Evolutionary conservation across 495 filamentous ascomycete genomes (phyloP).

Genomic region (Aspergillus baeticus): DNA sequence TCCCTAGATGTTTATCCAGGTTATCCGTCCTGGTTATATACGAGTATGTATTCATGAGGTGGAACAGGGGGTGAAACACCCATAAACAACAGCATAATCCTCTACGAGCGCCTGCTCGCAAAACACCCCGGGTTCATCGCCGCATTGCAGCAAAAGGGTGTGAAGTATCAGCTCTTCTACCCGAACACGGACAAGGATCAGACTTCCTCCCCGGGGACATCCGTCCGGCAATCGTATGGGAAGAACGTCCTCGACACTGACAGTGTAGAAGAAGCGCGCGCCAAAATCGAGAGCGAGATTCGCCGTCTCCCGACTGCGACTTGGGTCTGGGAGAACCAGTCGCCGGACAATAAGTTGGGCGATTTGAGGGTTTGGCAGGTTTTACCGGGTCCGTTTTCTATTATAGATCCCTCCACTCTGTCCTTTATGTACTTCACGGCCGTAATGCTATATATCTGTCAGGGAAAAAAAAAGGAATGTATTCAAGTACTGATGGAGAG

Average conservation of each 20-base stretch:
- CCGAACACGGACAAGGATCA: constrained; percentile 1
- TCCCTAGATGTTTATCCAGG: no score
- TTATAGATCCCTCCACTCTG: not conserved
- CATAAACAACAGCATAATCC: constrained; percentile 1
- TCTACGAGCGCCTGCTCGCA: not conserved
- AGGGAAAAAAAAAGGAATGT: no score
- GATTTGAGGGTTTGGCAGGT: constrained; percentile 6
- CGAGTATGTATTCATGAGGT: not conserved
- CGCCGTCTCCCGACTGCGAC: constrained; percentile 4
- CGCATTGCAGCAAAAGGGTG: not conserved
- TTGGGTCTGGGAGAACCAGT: constrained; percentile 1
- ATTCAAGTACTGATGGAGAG: not conserved
- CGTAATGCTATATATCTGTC: no score
- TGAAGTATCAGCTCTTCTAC: constrained; percentile 7
- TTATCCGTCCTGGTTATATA: no score
- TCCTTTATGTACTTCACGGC: no score
- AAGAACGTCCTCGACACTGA: constrained; percentile 1
- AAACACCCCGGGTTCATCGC: constrained; percentile 3
- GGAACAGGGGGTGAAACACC: constrained; percentile 1
- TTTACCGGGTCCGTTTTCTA: not conserved
- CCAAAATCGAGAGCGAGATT: not conserved
- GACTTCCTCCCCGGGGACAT: not conserved
- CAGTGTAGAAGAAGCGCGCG: not conserved
- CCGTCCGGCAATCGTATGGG: not conserved
- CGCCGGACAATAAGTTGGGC: not conserved